Evolutionary conservation across 176 grass and related monocot genomes (phyloP).

Genomic region (Lolium multiflorum): DNA sequence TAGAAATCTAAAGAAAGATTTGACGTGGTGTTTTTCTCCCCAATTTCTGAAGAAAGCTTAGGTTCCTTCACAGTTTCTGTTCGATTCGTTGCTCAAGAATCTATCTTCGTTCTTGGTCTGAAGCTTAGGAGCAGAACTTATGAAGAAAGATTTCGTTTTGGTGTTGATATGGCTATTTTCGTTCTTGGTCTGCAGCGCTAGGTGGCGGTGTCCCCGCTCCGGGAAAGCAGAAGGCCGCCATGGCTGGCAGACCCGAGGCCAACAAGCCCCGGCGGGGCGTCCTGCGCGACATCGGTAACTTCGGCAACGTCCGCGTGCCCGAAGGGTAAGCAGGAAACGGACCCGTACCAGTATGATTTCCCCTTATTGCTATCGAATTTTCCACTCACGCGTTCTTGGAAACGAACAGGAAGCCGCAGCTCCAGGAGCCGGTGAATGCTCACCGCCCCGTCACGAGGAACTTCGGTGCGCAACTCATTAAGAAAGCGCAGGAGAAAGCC

Average conservation of each 20-base stretch:
- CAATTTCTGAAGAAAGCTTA: neutral
- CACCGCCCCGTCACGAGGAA: constrained; percentile 51
- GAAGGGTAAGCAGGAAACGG: constrained; percentile 47
- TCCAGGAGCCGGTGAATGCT: constrained; percentile 33
- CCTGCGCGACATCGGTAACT: constrained; percentile 79
- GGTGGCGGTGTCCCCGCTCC: constrained; percentile 49
- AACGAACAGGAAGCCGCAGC: constrained; percentile 50
- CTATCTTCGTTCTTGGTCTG: neutral
- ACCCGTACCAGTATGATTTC: neutral
- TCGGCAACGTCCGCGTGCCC: constrained; percentile 39
- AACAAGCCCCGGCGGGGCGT: constrained; percentile 51
- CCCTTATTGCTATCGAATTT: neutral
- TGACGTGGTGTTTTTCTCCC: too few species aligned
- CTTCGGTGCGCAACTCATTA: constrained; percentile 69
- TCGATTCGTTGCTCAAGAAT: neutral
- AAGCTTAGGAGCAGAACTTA: neutral
- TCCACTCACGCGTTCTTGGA: constrained; percentile 15
- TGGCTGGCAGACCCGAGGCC: constrained; percentile 40
- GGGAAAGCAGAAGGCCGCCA: constrained; percentile 61
- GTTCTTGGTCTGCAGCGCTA: constrained; percentile 27
- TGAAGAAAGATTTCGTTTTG: constrained; percentile 2
- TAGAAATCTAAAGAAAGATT: neutral
- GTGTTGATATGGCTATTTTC: neutral
- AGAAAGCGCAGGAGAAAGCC: constrained; percentile 65
- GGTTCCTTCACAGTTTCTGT: neutral